A percentile compares a stretch with the other conserved stretches of the same genome.
Conservation (phyloP, 495 filamentous ascomycete species). For the Penicillium simplicissimum region DNA sequence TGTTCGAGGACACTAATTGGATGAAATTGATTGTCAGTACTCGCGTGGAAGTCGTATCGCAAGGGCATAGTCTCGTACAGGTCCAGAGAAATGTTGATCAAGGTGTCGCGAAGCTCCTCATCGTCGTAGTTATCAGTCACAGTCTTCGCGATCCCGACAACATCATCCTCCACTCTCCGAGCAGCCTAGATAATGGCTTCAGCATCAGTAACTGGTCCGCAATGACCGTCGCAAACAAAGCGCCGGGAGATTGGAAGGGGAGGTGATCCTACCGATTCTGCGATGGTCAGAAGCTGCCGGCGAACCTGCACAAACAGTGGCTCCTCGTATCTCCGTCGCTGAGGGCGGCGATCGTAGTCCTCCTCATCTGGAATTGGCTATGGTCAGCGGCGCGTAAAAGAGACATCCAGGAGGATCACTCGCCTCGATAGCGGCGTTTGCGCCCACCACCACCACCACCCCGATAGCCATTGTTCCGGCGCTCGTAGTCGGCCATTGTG, state of each 20-base stretch:
- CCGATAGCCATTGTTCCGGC: slow-evolving; percentile 51
- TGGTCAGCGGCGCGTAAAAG: slow-evolving; percentile 14
- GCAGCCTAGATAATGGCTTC: slow-evolving; percentile 52
- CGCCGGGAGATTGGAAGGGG: slow-evolving; percentile 8
- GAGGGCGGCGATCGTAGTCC: slow-evolving; percentile 69
- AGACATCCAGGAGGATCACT: slow-evolving; percentile 16
- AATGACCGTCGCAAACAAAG: slow-evolving; percentile 2
- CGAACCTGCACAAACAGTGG: slow-evolving; percentile 73
- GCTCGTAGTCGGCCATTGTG: slow-evolving; percentile 74
- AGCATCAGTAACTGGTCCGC: slow-evolving; percentile 14
- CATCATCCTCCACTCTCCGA: slow-evolving; percentile 78
- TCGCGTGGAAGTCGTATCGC: not conserved
- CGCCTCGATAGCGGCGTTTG: slow-evolving; percentile 64
- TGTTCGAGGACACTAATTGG: slow-evolving; percentile 68
- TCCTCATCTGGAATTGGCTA: slow-evolving; percentile 63
- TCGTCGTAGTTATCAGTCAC: slow-evolving; percentile 82
- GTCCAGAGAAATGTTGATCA: slow-evolving; percentile 70
- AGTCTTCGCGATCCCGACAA: slow-evolving; percentile 69
- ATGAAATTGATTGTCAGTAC: slow-evolving; percentile 15
- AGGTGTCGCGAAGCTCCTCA: slow-evolving; percentile 65
- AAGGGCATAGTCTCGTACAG: slow-evolving; percentile 53
- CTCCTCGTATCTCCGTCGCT: slow-evolving; percentile 77
- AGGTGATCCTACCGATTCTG: slow-evolving; percentile 66
- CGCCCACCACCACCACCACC: slow-evolving; percentile 60
- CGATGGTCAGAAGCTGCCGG: slow-evolving; percentile 77